phyloP scores from a whole-genome alignment of 495 filamentous ascomycete genomes.

The Penicillium lividum region DNA sequence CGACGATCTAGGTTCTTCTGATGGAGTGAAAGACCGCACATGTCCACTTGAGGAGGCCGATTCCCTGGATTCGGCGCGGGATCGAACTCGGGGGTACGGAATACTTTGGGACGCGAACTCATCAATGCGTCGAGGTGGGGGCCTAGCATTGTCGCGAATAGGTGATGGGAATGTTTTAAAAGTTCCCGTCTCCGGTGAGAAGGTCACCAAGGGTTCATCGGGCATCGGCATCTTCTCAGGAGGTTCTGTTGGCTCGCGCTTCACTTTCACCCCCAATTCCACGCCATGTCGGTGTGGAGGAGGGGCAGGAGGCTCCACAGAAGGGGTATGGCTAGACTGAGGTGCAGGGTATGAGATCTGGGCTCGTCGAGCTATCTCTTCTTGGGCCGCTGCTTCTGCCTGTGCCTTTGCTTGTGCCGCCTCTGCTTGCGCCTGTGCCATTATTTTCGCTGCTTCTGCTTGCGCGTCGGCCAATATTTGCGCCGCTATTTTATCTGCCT shows the following conservation, averaged over 20 bases:
- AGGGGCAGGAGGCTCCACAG: constrained; percentile 21
- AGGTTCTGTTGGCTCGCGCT: constrained; percentile 30
- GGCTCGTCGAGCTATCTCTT: constrained; percentile 5
- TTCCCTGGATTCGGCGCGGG: constrained; percentile 5
- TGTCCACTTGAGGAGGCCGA: constrained; percentile 15
- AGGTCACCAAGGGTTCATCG: constrained; percentile 43
- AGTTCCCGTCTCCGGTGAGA: constrained; percentile 52
- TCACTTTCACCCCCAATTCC: constrained; percentile 12
- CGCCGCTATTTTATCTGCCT: background rate
- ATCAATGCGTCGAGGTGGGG: constrained; percentile 21
- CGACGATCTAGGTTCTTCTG: constrained; percentile 14
- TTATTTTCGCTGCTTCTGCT: background rate
- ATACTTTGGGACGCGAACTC: constrained; percentile 12
- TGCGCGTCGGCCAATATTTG: background rate
- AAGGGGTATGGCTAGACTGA: constrained; percentile 24
- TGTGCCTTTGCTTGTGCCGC: constrained; percentile 2
- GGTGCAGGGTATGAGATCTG: constrained; percentile 1
- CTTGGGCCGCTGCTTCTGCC: constrained; percentile 2
- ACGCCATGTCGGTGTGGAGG: constrained; percentile 8
- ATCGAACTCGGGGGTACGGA: constrained; percentile 3
- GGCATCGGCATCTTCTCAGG: constrained; percentile 32
- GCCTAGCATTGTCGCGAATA: constrained; percentile 23
- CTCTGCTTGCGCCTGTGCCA: constrained; percentile 2
- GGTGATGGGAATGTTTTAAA: constrained; percentile 50
- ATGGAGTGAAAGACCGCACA: constrained; percentile 23